Evolutionary conservation across 495 filamentous ascomycete genomes (phyloP).

Genomic region (Tricharina praecox): DNA sequence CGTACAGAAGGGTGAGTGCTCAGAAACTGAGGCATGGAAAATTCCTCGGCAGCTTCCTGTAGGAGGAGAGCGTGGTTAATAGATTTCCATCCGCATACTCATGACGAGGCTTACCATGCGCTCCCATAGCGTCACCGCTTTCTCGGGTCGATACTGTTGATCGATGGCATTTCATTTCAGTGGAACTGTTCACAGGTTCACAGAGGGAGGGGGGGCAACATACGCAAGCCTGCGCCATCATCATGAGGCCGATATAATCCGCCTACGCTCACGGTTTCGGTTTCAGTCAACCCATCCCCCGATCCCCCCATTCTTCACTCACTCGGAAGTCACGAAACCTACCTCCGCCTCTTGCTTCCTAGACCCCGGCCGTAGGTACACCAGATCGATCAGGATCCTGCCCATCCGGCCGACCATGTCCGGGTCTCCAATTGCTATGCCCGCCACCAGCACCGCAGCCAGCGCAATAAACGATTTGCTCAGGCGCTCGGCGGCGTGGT

Average conservation of each 20-base stretch:
- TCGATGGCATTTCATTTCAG: constrained; percentile 12
- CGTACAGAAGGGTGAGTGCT: not conserved
- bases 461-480: constrained; percentile 42
- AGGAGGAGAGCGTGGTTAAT: no score
- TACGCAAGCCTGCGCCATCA: constrained; percentile 37
- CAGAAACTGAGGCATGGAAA: not conserved
- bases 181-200: constrained; percentile 20
- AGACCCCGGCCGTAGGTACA: constrained; percentile 51
- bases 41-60: not conserved
- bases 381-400: constrained; percentile 37
- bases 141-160: constrained; percentile 47
- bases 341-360: constrained; percentile 44
- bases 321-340: no score
- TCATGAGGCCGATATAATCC: constrained; percentile 73
- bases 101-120: constrained; percentile 67
- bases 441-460: constrained; percentile 33
- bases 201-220: constrained; percentile 43
- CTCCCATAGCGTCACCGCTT: constrained; percentile 57
- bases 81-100: no score
- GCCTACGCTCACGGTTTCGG: constrained; percentile 44
- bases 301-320: no score
- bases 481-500: constrained; percentile 62
- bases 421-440: constrained; percentile 36
- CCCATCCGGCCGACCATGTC: constrained; percentile 49
- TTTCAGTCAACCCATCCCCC: constrained; percentile 30